Base-by-base conservation (phyloP, 2,329 filamentous ascomycete species). In the Claviceps sp. region DNA sequence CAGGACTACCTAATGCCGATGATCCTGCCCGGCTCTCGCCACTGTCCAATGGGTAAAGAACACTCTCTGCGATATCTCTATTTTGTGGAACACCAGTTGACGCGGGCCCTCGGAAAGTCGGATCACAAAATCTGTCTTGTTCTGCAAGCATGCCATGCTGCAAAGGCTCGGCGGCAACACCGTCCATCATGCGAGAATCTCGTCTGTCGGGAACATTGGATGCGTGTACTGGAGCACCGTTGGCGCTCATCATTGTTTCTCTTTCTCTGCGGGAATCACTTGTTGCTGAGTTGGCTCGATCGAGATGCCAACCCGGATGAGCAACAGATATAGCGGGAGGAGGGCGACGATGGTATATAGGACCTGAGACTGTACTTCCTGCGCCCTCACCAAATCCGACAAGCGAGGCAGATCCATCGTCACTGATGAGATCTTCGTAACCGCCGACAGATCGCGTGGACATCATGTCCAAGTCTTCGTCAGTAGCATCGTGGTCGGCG, bases 321-420 rank as follows among this genome's bases (percentile, higher is more conserved):
- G 67, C 49, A 64, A 59, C 70, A 66, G 54, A 63, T 54, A 59
- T 68, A 56, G 63, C 69, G 58, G 71, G 73, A 56, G 67, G 67
- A 49, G 72, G 66, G 47, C 76, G 65, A 54, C 77, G 69, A 65
- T 78, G 72, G 69, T 86, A 77, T 63, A 86, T 85, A 41, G 87
- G 87, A 0, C 89, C 89, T 54, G 83, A 88, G 53, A 90, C 83
- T 5, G 89, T 89, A 65, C 85, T 89, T 59, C 85, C 87, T 9
- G 91, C 90, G 37, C 90, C 91, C 66, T 96, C 90, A 48, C 91
- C 91, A 60, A 96, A 96, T 0, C 86, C 91, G 9, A 96, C 91
- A 5, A 96, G 75, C 56, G 85, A 91, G 2, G 84, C 87, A 50
- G 82, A 84, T 7, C 84, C 85, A 61, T 95, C 89, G 60, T 95